Conservation (phyloP, 139 green algal species). For the Chlamydomonas schloesseri region DNA sequence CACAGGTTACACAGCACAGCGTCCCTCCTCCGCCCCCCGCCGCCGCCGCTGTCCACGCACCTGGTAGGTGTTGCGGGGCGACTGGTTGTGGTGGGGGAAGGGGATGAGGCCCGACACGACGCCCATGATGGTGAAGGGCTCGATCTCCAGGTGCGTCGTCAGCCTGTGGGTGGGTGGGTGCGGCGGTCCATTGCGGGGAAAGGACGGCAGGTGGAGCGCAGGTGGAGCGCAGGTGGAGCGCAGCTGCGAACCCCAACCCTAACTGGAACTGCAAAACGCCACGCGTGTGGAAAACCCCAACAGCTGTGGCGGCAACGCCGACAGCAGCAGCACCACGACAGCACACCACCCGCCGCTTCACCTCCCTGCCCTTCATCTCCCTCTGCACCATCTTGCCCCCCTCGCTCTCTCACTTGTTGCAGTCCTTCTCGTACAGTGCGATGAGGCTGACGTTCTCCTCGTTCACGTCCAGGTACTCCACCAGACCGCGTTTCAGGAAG, state of each 20-base stretch:
- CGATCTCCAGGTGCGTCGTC: conserved; percentile 98
- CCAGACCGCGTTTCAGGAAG: conserved; percentile 87
- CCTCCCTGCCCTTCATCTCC: too few species aligned
- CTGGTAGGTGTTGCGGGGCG: conserved; percentile 98
- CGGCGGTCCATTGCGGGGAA: too few species aligned
- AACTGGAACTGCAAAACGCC: too few species aligned
- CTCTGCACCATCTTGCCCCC: too few species aligned
- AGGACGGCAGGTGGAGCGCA: background rate
- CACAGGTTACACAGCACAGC: too few species aligned
- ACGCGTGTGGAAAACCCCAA: too few species aligned
- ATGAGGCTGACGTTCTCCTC: conserved; percentile 96
- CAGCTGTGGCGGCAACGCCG: too few species aligned
- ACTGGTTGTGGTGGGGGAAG: conserved; percentile 99
- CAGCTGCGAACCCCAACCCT: too few species aligned
- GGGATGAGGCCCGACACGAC: conserved; percentile 98
- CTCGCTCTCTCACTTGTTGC: conserved; percentile 25
- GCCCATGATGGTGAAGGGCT: conserved; percentile 98
- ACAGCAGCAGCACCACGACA: too few species aligned
- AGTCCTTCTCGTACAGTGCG: conserved; percentile 89
- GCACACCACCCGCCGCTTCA: too few species aligned
- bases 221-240: too few species aligned
- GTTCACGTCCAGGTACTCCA: conserved; percentile 99
- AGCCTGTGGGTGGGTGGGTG: background rate
- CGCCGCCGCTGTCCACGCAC: conserved; percentile 1
- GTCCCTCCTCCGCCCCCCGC: too few species aligned